Evolutionary conservation across 345 rosid genomes (phyloP).

Genomic region (Brassica carinata): DNA sequence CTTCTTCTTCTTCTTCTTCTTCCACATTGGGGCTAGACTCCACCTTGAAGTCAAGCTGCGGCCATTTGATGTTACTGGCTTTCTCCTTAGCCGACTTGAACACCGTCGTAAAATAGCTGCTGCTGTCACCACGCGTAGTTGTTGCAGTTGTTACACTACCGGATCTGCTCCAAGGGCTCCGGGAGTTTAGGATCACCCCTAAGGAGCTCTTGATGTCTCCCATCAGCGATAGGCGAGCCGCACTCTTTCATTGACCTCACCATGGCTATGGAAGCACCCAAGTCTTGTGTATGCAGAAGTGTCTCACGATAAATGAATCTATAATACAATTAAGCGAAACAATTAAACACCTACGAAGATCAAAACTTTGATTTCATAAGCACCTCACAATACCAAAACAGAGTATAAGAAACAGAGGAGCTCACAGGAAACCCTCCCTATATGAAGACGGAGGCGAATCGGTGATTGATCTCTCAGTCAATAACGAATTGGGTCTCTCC

Average conservation of each 20-base stretch:
- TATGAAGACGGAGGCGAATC: neutral
- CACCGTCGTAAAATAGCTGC: constrained; percentile 60
- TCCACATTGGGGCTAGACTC: constrained; percentile 43
- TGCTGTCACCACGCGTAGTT: constrained; percentile 33
- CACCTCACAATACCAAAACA: neutral
- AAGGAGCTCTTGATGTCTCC: constrained; percentile 49
- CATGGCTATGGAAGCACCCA: constrained; percentile 67
- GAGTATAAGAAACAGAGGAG: neutral
- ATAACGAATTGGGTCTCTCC: neutral
- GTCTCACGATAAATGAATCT: constrained; percentile 32
- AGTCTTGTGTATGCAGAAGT: constrained; percentile 68
- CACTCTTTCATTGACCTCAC: neutral
- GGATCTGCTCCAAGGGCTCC: constrained; percentile 53
- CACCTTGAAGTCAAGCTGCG: constrained; percentile 52
- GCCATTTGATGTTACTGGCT: constrained; percentile 74
- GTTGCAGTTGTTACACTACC: neutral
- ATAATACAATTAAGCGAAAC: too few relatives aligned
- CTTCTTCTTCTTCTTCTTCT: constrained; percentile 47
- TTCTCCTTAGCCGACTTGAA: constrained; percentile 72
- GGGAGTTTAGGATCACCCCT: constrained; percentile 36
- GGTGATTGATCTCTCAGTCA: neutral
- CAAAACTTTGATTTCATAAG: neutral
- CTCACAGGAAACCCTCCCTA: neutral
- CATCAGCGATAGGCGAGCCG: constrained; percentile 14
- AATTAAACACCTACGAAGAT: neutral